Evolutionary conservation across 108 stramenopile species (phyloP).

Genomic region (Craspedostauros australis): DNA sequence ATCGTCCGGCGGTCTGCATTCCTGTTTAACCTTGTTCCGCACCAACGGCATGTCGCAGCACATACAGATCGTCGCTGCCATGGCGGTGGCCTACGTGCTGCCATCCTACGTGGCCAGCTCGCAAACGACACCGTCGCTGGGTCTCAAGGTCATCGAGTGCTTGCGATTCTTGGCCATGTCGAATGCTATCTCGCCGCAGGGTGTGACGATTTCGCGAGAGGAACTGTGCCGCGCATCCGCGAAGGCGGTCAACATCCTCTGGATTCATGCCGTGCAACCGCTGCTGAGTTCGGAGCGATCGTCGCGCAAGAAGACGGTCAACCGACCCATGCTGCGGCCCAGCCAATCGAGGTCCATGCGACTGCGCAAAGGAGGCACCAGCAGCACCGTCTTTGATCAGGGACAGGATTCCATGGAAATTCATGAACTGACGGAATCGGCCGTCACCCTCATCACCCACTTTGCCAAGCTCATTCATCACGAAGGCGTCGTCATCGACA

Average conservation of each 20-base stretch:
- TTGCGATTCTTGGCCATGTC: constrained; percentile 35
- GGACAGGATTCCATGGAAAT: constrained; percentile 34
- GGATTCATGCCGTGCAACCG: constrained; percentile 42
- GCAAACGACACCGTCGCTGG: constrained; percentile 16
- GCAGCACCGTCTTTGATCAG: constrained; percentile 28
- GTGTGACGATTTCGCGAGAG: constrained; percentile 20
- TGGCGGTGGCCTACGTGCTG: constrained; percentile 48
- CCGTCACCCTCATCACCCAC: constrained; percentile 43
- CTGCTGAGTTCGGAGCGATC: constrained; percentile 10
- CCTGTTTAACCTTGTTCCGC: constrained; percentile 44
- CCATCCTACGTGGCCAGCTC: constrained; percentile 37
- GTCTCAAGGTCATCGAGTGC: constrained; percentile 47
- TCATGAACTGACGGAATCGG: constrained; percentile 39
- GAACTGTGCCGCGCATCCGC: constrained; percentile 41
- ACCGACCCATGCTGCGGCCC: constrained; percentile 5
- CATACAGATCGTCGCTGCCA: constrained; percentile 36
- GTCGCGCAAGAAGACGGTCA: not conserved
- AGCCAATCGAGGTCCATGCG: constrained; percentile 8
- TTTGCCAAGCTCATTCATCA: constrained; percentile 18
- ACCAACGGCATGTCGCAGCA: constrained; percentile 16
- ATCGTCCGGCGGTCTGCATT: constrained; percentile 59
- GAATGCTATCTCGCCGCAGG: constrained; percentile 13
- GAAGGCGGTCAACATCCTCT: constrained; percentile 35
- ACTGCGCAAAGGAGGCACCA: constrained; percentile 1
- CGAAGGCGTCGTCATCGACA: constrained; percentile 1